phyloP scores from a whole-genome alignment of 2,329 filamentous ascomycete genomes.

The Amylocarpus encephaloides region DNA sequence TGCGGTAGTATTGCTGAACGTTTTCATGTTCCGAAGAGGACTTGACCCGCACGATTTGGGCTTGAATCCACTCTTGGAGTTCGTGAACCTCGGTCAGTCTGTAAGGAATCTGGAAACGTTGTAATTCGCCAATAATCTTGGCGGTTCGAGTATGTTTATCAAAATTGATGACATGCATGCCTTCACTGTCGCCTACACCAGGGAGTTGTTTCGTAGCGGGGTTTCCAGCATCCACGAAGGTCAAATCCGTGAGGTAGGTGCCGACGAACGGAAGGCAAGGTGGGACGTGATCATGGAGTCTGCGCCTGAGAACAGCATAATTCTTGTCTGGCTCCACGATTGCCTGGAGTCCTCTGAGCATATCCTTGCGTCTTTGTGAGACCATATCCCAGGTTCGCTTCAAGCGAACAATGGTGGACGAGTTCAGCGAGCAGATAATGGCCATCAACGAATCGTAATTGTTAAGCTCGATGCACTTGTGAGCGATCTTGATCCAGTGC shows the following conservation, averaged over 20 bases:
- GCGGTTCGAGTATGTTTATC: conserved; percentile 94
- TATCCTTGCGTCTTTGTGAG: conserved; percentile 73
- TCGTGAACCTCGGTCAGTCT: conserved; percentile 75
- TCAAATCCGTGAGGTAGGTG: conserved; percentile 92
- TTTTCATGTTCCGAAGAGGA: conserved; percentile 49
- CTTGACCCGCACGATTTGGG: conserved; percentile 67
- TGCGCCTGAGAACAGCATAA: conserved; percentile 76
- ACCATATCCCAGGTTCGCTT: conserved; percentile 89
- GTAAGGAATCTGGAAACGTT: conserved; percentile 94
- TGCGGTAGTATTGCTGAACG: conserved; percentile 60
- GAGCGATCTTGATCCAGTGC: conserved; percentile 94
- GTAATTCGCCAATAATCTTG: conserved; percentile 90
- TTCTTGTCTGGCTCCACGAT: conserved; percentile 88
- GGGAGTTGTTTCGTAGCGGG: conserved; percentile 74
- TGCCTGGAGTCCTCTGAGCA: conserved; percentile 71
- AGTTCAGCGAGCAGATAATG: conserved; percentile 90
- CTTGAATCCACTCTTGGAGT: conserved; percentile 86
- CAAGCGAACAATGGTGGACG: conserved; percentile 80
- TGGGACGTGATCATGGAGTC: conserved; percentile 78
- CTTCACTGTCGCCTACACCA: conserved; percentile 47
- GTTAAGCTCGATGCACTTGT: conserved; percentile 78
- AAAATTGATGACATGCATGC: conserved; percentile 86
- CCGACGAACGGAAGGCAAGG: conserved; percentile 94
- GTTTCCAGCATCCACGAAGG: conserved; percentile 93
- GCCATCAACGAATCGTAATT: conserved; percentile 98